Conservation (phyloP, 192 early-diverging fungal genomes). For the Radiomyces spectabilis region DNA sequence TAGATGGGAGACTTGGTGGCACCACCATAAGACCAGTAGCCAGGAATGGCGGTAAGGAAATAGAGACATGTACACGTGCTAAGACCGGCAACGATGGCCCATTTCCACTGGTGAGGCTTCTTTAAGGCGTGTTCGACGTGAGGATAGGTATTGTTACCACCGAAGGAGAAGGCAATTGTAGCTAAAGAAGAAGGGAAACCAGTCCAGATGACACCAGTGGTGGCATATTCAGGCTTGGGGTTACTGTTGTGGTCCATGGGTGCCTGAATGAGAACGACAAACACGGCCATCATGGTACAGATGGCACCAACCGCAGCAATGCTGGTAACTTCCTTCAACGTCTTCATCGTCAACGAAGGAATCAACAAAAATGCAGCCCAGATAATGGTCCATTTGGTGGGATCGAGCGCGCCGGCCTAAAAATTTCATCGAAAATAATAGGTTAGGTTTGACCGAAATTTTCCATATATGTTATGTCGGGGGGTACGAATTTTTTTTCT, state of each 20-base stretch:
- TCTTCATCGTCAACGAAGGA: conserved; percentile 71
- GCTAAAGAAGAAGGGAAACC: conserved; percentile 71
- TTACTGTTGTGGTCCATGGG: conserved; percentile 37
- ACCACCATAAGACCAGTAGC: conserved; percentile 68
- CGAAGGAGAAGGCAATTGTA: conserved; percentile 77
- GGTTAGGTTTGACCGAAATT: background rate
- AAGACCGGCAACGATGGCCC: conserved; percentile 56
- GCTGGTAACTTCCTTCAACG: conserved; percentile 70
- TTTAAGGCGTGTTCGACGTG: conserved; percentile 79
- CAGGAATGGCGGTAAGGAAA: conserved; percentile 57
- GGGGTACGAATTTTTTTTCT: no score
- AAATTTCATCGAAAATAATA: conserved; percentile 7
- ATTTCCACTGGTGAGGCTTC: conserved; percentile 61
- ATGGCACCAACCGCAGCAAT: conserved; percentile 71
- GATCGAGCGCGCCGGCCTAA: conserved; percentile 8
- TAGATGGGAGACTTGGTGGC: conserved; percentile 64
- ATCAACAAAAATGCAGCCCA: conserved; percentile 54
- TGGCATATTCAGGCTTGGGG: conserved; percentile 25
- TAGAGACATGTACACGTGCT: conserved; percentile 64
- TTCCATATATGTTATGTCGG: no score
- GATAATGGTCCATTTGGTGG: conserved; percentile 55
- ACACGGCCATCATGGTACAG: conserved; percentile 64
- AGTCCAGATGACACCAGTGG: conserved; percentile 50
- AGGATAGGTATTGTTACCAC: conserved; percentile 78
- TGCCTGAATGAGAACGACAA: conserved; percentile 60